phyloP scores from a whole-genome alignment of 2,329 filamentous ascomycete genomes.

The Thermomyces lanuginosus region DNA sequence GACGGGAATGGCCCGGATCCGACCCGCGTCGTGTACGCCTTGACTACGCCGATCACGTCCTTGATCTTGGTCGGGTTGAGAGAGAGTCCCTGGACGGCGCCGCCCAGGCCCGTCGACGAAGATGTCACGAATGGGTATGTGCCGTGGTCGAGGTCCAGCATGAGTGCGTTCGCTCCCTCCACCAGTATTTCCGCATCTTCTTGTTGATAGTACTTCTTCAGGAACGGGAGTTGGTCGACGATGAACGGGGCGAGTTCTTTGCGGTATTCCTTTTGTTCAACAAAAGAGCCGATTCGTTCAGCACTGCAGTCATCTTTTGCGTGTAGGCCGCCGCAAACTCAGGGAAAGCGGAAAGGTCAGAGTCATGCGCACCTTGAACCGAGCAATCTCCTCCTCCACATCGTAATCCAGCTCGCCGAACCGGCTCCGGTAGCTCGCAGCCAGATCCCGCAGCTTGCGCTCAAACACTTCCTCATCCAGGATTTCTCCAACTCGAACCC shows the following conservation, averaged over 20 bases:
- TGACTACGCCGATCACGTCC: conserved; percentile 46
- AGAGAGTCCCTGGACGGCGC: conserved; percentile 42
- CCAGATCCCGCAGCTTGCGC: conserved; percentile 36
- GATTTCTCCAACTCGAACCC: conserved; percentile 42
- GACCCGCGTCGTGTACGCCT: conserved; percentile 48
- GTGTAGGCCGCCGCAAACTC: background rate
- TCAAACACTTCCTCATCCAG: conserved; percentile 41
- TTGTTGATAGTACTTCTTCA: conserved; percentile 39
- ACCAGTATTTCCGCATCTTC: conserved; percentile 39
- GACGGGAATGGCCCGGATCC: conserved; percentile 47
- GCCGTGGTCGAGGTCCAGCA: conserved; percentile 43
- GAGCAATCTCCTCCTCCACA: conserved; percentile 42
- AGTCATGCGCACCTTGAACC: conserved; percentile 32
- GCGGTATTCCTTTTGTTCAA: conserved; percentile 18
- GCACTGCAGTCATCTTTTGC: background rate
- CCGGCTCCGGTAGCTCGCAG: conserved; percentile 37
- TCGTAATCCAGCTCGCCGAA: conserved; percentile 45
- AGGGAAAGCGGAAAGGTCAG: conserved; percentile 4
- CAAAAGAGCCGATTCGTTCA: too few species aligned
- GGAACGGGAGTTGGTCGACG: conserved; percentile 34
- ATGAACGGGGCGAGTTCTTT: conserved; percentile 22
- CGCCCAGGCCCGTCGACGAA: conserved; percentile 32
- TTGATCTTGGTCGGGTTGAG: conserved; percentile 41
- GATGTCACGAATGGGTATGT: conserved; percentile 36
- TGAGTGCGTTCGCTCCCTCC: conserved; percentile 47